These are phyloP conservation scores for Pseudonitzschia delicatissima DNA, from an alignment of 108 stramenopile species.

Conservation along the genomic window DNA sequence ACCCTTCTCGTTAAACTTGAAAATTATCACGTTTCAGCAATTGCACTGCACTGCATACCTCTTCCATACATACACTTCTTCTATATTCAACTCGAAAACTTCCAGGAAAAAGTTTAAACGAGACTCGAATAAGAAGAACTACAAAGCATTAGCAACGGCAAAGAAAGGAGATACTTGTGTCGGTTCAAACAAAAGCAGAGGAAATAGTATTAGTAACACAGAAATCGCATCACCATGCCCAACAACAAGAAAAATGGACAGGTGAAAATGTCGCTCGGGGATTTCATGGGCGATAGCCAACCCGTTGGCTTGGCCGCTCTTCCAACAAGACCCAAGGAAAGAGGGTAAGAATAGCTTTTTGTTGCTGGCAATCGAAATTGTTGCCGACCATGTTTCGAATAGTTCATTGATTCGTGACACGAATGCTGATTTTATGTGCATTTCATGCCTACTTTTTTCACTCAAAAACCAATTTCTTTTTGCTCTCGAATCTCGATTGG, in stretches of 20 bases:
- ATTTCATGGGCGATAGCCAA: conserved; percentile 51
- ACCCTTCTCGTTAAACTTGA: not conserved
- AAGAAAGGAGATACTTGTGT: too few relatives aligned
- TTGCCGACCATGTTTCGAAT: not conserved
- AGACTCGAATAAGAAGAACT: too few relatives aligned
- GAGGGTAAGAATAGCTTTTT: conserved; percentile 28
- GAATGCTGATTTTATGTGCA: too few relatives aligned
- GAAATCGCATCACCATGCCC: conserved; percentile 17
- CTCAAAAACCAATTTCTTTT: not conserved
- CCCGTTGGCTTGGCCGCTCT: conserved; percentile 18
- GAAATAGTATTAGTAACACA: too few relatives aligned
- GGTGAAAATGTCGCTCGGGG: conserved; percentile 61
- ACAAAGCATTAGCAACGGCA: too few relatives aligned
- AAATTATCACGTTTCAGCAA: too few relatives aligned
- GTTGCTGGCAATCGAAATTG: not conserved
- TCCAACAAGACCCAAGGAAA: conserved; percentile 48
- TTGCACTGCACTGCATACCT: too few relatives aligned
- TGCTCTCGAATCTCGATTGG: not conserved
- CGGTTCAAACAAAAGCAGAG: too few relatives aligned
- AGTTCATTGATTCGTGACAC: too few relatives aligned
- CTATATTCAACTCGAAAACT: too few relatives aligned
- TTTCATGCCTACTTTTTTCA: not conserved
- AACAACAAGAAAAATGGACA: conserved; percentile 37
- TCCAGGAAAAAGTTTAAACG: too few relatives aligned
- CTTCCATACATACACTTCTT: too few relatives aligned